phyloP scores from a whole-genome alignment of 345 rosid genomes.

The Streptanthus diversifolius region DNA sequence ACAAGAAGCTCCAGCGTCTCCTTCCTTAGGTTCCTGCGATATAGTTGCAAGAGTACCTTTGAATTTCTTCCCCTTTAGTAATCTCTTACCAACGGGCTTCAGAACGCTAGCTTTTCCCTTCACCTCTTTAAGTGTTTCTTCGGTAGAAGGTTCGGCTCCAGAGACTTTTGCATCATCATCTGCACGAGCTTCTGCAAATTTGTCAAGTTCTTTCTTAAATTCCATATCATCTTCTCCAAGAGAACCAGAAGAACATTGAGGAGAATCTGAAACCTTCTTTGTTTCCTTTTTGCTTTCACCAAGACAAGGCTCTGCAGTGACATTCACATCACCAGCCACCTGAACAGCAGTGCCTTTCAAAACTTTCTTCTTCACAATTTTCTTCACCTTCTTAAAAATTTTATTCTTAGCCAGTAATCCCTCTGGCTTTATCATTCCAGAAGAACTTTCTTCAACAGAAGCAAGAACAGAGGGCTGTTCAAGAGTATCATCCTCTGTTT shows the following conservation, averaged over 20 bases:
- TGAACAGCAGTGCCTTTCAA: constrained; percentile 12
- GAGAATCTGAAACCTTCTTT: constrained; percentile 18
- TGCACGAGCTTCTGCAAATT: not conserved
- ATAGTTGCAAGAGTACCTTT: too few species aligned
- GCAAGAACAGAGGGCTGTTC: not conserved
- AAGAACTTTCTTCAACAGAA: constrained; percentile 20
- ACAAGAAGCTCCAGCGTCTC: constrained; percentile 13
- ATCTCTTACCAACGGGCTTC: constrained; percentile 6
- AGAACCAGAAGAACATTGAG: constrained; percentile 11
- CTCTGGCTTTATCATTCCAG: not conserved
- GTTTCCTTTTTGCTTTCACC: constrained; percentile 9
- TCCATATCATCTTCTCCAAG: constrained; percentile 15
- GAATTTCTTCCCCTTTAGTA: constrained; percentile 4
- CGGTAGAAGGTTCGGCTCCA: not conserved
- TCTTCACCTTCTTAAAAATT: constrained; percentile 18
- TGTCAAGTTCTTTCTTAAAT: not conserved
- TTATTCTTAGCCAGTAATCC: constrained; percentile 7
- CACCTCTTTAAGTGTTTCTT: not conserved
- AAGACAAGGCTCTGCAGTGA: constrained; percentile 14
- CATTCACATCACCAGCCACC: constrained; percentile 18
- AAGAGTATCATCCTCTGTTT: not conserved
- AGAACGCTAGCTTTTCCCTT: not conserved
- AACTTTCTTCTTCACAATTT: constrained; percentile 2
- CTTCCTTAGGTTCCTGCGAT: not conserved
- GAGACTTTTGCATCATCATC: not conserved